A percentile compares a stretch with the other conserved stretches of the same genome.
These are phyloP conservation scores for Verticillium longisporum DNA, from an alignment of 2,329 filamentous ascomycete species.

Conservation along the genomic window DNA sequence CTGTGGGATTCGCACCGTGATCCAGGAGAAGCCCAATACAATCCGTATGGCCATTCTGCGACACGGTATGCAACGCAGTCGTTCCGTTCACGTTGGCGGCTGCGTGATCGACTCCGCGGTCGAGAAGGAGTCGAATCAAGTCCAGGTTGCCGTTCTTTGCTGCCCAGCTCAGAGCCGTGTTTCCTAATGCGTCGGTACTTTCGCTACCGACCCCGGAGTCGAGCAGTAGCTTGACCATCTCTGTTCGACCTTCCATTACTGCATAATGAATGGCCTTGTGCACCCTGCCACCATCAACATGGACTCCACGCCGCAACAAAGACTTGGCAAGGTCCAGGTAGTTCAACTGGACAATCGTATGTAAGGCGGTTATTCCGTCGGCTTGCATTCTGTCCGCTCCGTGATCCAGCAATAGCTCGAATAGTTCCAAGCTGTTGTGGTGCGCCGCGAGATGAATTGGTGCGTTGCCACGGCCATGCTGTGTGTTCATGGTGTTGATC, in stretches of 20 bases:
- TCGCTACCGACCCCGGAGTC: not conserved
- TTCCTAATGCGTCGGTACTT: slow-evolving; percentile 3
- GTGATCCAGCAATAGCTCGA: not conserved
- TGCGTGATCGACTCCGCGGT: slow-evolving; percentile 13
- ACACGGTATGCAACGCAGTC: slow-evolving; percentile 13
- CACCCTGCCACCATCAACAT: slow-evolving; percentile 13
- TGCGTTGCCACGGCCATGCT: no score
- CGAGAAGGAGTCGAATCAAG: slow-evolving; percentile 11
- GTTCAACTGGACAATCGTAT: not conserved
- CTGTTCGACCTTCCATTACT: not conserved
- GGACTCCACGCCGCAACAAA: slow-evolving; percentile 14
- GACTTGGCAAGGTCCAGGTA: slow-evolving; percentile 12
- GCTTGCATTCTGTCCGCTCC: not conserved
- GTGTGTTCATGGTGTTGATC: no score
- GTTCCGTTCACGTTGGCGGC: slow-evolving; percentile 2
- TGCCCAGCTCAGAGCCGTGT: slow-evolving; percentile 8
- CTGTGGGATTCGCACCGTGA: slow-evolving; percentile 12
- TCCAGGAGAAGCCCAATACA: slow-evolving; percentile 11
- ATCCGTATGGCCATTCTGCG: slow-evolving; percentile 5
- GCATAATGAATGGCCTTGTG: slow-evolving; percentile 7
- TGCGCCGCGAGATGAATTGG: no score
- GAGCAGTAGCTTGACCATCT: slow-evolving; percentile 6
- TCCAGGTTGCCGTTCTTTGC: slow-evolving; percentile 5
- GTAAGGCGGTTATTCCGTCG: slow-evolving; percentile 2
- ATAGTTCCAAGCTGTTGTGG: no score